Base-by-base conservation (phyloP, 257 asterid genomes). In the Coffea eugenioides region DNA sequence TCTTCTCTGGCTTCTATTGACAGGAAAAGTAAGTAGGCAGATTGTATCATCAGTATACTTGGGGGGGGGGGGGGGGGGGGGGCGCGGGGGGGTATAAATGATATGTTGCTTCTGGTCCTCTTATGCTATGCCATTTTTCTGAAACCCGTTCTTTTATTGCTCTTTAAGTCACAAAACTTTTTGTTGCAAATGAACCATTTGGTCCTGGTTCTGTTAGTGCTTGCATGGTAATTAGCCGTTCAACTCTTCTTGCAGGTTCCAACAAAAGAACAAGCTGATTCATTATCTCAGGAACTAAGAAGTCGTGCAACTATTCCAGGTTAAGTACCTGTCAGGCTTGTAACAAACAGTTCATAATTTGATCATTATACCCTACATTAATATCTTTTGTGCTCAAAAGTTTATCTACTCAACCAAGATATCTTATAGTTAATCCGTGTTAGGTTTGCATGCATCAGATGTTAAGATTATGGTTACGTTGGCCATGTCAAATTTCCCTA, bases 1-100 rank as follows among this genome's bases (percentile, higher is more conserved):
- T 85, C 99, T 96, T 49, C 95, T 96, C 71, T 96, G 99, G 99
- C 98, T 96, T 75, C 97, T 96, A 80, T 88, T 96, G 84, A 96
- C 98, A 3, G 99, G 99, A 86, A 96, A 94, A 85, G 99, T 94
- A 73, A 78, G 90, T 79, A 69, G n/a, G 68, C 11, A 71, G 45
- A 14, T 57, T 68, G 64, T 56, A 27, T 74, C 49, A 12, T 71
- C 78, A 57, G 64, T 77, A 10, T 54, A 39, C 79, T 23, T 51
- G 34, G 83, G 54, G 70, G 43, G 21, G 27, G 27, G 27, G 34
- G 83, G 54, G 70, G 43, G 21, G 27, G 27, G 27, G 27, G 27
- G 27, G 27, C 27, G 27, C 27, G 27, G 27, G 27, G 27, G 27
- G 27, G 27, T 27, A 27, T 68, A 66, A 62, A 4, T 66, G 0